Evolutionary conservation across 345 rosid genomes (phyloP), one percentile per base, ranked within the genome.

Genomic region (Citrus australasica): DNA sequence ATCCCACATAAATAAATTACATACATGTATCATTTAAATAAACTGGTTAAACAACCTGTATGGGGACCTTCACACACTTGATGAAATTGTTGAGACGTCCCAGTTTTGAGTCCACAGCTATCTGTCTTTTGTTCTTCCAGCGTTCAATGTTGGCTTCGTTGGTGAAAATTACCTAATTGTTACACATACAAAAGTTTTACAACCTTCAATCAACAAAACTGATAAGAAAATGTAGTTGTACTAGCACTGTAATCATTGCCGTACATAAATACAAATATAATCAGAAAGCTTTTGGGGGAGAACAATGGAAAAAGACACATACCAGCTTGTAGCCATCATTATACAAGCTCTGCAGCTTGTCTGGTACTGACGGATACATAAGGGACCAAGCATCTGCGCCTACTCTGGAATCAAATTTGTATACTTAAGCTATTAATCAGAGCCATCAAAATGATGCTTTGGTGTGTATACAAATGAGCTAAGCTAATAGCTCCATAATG

Each of bases 131-230:
- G 59, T 95, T 93, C 83, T 91, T 94, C 99, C 99, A 92, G 80
- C 98, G 95, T 51, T 95, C 98, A 78, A 95, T 95, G 88, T 94
- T 95, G 75, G 98, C 91, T 81, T 95, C 99, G 83, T 95, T 95
- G 22, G 97, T 89, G 88, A 95, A 95, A 86, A 95, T 92, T 77
- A 95, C 98, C 98, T 95, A 76, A 62, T 55, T 46, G 80, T 67
- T 35, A 4, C 22, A 72, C 13, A 78, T 69, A 71, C 27, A 75
- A 59, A 38, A 64, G 14, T 40, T 66, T 32, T 13, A 80, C 37
- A 63, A 48, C 48, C 9, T 22, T 58, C 7, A 46, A 69, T 53
- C 13, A 46, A 51, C 21, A 13, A 40, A 76, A 71, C 27, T 28
- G 27, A 51, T 37, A 64, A 59, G 21, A 11, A 25, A 58, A 22